phyloP scores from a whole-genome alignment of 371 early-diverging fungal species.

The Mucor lusitanicus region DNA sequence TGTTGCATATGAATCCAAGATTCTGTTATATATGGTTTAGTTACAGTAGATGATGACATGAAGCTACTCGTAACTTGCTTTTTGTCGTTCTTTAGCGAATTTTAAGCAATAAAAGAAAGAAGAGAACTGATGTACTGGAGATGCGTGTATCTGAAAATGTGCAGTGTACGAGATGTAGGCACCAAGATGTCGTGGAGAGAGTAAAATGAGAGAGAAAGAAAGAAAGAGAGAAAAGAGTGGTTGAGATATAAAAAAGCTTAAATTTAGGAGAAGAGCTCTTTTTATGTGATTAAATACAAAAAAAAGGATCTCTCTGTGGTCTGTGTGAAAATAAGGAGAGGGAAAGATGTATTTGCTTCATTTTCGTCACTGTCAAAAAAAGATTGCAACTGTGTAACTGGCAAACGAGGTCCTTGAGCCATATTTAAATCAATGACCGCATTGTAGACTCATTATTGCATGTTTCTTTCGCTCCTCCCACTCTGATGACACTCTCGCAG shows the following conservation, averaged over 20 bases:
- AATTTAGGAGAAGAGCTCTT: slow-evolving; percentile 1
- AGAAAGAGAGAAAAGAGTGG: background rate
- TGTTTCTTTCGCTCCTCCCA: background rate
- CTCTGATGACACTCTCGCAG: background rate
- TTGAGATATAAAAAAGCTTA: slow-evolving; percentile 1
- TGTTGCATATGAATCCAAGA: slow-evolving; percentile 50
- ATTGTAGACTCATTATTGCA: background rate
- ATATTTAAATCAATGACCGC: background rate
- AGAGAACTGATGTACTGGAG: background rate
- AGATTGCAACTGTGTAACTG: background rate
- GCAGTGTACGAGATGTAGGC: background rate
- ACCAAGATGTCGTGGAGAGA: background rate
- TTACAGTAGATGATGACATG: slow-evolving; percentile 51
- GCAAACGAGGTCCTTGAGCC: background rate
- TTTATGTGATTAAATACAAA: background rate
- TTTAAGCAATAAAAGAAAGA: background rate
- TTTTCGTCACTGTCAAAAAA: slow-evolving; percentile 5
- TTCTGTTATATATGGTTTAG: slow-evolving; percentile 39
- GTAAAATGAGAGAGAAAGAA: background rate
- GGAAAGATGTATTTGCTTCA: background rate
- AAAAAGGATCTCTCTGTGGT: slow-evolving; percentile 3
- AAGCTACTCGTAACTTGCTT: slow-evolving; percentile 7
- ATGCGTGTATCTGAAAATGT: background rate
- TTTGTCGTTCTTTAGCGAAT: background rate
- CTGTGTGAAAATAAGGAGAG: slow-evolving; percentile 7